Evolutionary conservation across 306 rosid genomes (phyloP), one percentile per base, ranked within the genome.

Genomic region (Cicer chorassanicum): DNA sequence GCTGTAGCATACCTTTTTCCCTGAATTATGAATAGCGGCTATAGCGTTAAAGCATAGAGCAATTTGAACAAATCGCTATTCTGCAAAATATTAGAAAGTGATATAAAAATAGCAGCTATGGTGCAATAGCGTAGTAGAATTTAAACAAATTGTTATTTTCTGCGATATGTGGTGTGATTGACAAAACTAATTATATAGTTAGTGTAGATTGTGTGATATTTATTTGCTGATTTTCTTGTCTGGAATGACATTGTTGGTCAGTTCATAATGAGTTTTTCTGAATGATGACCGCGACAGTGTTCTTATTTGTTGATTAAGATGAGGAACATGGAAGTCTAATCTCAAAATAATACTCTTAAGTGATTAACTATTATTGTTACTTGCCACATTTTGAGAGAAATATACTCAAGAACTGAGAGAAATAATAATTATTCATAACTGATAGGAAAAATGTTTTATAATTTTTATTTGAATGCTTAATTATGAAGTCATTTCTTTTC

Each of bases 171-270:
- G 63, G 0, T 57, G 40, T 1, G 16, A 29, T 57, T 34, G 65
- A 29, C 65, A 60, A 60, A 42, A 6, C 10, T 60, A 43, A 38
- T 34, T 60, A 60, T 60, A 60, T 60, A 60, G 43, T 34, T 60
- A 72, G 75, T 83, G 92, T 87, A 87, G 80, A 87, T 80, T 78
- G 53, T 72, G 84, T 51, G 8, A 34, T 66, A 63, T 77, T 70
- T 65, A 49, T 71, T 62, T 39, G 24, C 15, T 38, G 39, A 4
- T 18, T n/a, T 72, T 61, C 53, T 64, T 75, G 46, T 65, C 41
- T 21, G 18, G 72, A 70, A 42, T 72, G 65, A 54, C 7, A 67
- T 77, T 51, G 66, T 49, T 61, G 53, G 41, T 45, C 29, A 36
- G 18, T 29, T 43, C 5, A 34, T 15, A 57, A 57, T 46, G 49